A percentile compares a stretch with the other conserved stretches of the same genome.
phyloP scores from a whole-genome alignment of 1,284 basidiomycete genomes.

The Erythrobasidium hasegawianum region DNA sequence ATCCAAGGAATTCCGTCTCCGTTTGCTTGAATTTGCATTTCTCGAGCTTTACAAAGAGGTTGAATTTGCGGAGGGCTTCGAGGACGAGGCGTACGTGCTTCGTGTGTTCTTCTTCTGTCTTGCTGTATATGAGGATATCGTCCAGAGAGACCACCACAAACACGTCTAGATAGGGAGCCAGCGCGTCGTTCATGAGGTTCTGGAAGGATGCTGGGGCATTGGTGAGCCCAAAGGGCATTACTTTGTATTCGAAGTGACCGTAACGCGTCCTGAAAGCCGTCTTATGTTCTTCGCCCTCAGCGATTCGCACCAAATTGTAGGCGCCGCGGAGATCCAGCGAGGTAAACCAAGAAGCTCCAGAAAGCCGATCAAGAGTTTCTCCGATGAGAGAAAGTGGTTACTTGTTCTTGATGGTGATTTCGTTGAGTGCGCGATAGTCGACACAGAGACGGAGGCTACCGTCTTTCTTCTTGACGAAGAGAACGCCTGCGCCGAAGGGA shows the following conservation, averaged over 20 bases:
- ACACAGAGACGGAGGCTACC: slow-evolving; percentile 51
- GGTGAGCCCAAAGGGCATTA: slow-evolving; percentile 53
- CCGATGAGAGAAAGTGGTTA: slow-evolving; percentile 51
- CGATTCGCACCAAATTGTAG: slow-evolving; percentile 46
- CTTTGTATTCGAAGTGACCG: slow-evolving; percentile 50
- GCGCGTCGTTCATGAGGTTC: slow-evolving; percentile 45
- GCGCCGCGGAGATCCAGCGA: slow-evolving; percentile 50
- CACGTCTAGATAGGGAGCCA: slow-evolving; percentile 45
- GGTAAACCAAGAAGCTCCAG: slow-evolving; percentile 47
- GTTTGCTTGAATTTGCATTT: slow-evolving; percentile 35
- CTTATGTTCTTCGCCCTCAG: slow-evolving; percentile 40
- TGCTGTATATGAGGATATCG: slow-evolving; percentile 51
- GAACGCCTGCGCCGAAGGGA: slow-evolving; percentile 51
- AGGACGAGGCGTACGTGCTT: slow-evolving; percentile 50
- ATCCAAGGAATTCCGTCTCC: slow-evolving; percentile 53
- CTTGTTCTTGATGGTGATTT: slow-evolving; percentile 49
- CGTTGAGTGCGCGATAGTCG: slow-evolving; percentile 54
- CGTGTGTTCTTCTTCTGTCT: slow-evolving; percentile 50
- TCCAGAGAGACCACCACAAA: slow-evolving; percentile 47
- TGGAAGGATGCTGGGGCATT: slow-evolving; percentile 52
- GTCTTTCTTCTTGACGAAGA: slow-evolving; percentile 56
- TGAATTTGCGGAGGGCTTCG: slow-evolving; percentile 43
- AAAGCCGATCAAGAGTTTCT: slow-evolving; percentile 50
- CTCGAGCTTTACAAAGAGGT: slow-evolving; percentile 29
- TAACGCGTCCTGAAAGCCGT: slow-evolving; percentile 50